Base-by-base conservation (phyloP, 768 basidiomycete genomes). In the Amyloporia xantha region DNA sequence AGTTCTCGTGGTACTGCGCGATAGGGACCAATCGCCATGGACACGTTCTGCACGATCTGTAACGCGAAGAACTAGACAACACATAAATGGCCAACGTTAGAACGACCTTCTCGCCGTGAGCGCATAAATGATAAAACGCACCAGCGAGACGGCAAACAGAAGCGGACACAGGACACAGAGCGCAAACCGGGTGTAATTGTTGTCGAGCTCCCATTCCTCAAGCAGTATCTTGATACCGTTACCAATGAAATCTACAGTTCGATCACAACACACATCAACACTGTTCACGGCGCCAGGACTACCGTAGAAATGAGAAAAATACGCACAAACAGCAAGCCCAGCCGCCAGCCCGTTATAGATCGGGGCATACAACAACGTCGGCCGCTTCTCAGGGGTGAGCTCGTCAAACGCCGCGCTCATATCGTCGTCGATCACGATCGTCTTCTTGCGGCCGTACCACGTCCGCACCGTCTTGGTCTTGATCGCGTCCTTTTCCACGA, bases 221-320 rank as follows among this genome's bases (percentile, higher is more conserved):
- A 92, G 52, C 30, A 92, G 61, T 3, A 74, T 77, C 53, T 78
- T 80, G 57, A 84, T 39, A 41, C 80, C 81, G 56, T 78, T 82
- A 0, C 81, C 79, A 11, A 84, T 71, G 58, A 86, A 86, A 28
- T 82, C 78, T 56, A 65, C 3, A 72, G 49, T 11, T 39, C 30
- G 45, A 53, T 47, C 40, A 36, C 15, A 37, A 35, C 13, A 21
- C 36, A 15, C 21, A 30, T 25, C 21, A 4, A 30, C n/a, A n/a
- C n/a, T n/a, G n/a, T n/a, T n/a, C n/a, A n/a, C n/a, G n/a, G n/a
- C n/a, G n/a, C n/a, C n/a, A n/a, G n/a, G n/a, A n/a, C n/a, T n/a
- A n/a, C n/a, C n/a, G 12, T 33, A 20, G 2, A 39, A 2, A 5
- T n/a, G 11, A 5, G 1, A 38, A 5, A 17, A n/a, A 15, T 2